Conservation (phyloP, 2,329 filamentous ascomycete genomes). For the Teratosphaeriaceae sp. region DNA sequence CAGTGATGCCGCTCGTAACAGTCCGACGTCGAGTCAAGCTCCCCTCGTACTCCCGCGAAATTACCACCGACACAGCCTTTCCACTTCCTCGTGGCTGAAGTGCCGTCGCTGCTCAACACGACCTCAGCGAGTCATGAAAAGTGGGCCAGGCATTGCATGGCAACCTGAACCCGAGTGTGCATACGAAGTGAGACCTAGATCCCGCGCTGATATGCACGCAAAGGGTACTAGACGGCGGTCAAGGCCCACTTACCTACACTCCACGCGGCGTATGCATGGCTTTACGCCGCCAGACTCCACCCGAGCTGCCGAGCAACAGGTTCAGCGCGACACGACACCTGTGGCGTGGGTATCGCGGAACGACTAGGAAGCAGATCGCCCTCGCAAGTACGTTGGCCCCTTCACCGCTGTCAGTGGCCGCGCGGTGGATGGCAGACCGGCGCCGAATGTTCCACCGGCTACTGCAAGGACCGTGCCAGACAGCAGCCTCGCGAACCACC, state of each 20-base stretch:
- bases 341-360: too few species aligned
- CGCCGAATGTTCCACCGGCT: background rate
- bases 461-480: background rate
- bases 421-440: background rate
- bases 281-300: background rate
- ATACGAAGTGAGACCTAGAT: background rate
- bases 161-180: background rate
- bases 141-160: too few species aligned
- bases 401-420: background rate
- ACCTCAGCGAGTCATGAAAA: too few species aligned
- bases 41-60: too few species aligned
- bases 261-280: constrained; percentile 1
- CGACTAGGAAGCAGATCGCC: too few species aligned
- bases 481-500: background rate
- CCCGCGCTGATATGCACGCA: background rate
- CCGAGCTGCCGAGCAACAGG: too few species aligned
- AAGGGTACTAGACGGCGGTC: background rate
- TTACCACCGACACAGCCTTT: too few species aligned
- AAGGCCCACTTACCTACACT: too few species aligned
- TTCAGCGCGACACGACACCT: background rate
- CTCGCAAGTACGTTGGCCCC: background rate
- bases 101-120: too few species aligned
- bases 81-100: too few species aligned
- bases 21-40: too few species aligned
- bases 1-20: too few species aligned